Base-by-base conservation (phyloP, 2,329 filamentous ascomycete species). In the Diaporthe ilicicola region DNA sequence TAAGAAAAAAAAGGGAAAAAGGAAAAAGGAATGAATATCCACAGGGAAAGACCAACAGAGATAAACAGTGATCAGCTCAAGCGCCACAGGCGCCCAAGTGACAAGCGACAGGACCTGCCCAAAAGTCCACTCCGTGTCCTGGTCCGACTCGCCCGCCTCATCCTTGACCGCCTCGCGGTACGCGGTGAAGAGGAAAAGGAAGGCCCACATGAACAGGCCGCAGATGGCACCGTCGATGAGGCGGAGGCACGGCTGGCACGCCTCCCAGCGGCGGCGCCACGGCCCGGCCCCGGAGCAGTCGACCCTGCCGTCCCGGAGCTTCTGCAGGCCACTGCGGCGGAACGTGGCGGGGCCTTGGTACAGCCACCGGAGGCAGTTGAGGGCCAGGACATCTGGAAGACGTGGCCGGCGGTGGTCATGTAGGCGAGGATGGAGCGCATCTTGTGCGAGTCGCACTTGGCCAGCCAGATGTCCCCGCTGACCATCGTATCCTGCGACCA, bases 41-140 rank as follows among this genome's bases (percentile, higher is more conserved):
- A 10, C 6, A 17, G 3, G n/a, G n/a, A 22, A 5, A 17, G 2
- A 75, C 77, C 73, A 50, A 79, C 78, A 77, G 1, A 75, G 74
- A 22, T 77, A 73, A 2, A 78, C 73, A 29, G 75, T 73, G 1
- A 69, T 53, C n/a, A 79, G 64, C 19, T 79, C 78, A 6, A 79
- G 74, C 0, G 75, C 37, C 1, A 79, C 75, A 0, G 79, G 77
- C 10, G 75, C 72, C 78, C 79, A 80, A 0, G 77, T 77, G 5
- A 76, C 76, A 22, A 80, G 62, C 0, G 78, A 73, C 3, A 80
- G 69, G 4, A 79, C 77, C 71, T 81, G 78, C 0, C 78, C 76
- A 59, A 80, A 80, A 4, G 75, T 78, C 78, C 79, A 80, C 27
- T 72, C 68, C 1, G 70, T 74, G 34, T 78, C 76, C 48, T 74